These are phyloP conservation scores for Parascedosporium putredinis DNA, from an alignment of 2,329 filamentous ascomycete genomes.

Conservation along the genomic window DNA sequence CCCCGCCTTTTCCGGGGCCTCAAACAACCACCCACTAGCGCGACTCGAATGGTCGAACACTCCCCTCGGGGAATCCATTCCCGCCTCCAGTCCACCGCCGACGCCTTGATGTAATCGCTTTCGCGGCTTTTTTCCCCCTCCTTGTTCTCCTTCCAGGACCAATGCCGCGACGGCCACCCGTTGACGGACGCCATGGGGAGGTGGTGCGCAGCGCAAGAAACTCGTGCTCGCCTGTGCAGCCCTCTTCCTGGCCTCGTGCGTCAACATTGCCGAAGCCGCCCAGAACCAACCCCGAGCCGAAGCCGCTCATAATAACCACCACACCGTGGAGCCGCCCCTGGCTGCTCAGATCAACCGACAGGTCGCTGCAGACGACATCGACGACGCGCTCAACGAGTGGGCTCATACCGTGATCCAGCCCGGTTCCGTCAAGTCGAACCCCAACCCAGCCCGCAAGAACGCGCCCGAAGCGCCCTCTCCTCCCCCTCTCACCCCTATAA, in stretches of 20 bases:
- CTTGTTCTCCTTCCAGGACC: neutral
- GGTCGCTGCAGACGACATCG: constrained; percentile 8
- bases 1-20: neutral
- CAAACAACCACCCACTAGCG: neutral
- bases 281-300: constrained; percentile 2
- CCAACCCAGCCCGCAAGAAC: constrained; percentile 14
- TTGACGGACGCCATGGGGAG: constrained; percentile 34
- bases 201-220: constrained; percentile 34
- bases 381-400: constrained; percentile 17
- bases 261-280: constrained; percentile 38
- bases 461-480: constrained; percentile 7
- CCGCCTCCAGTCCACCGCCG: neutral
- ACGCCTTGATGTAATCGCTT: constrained; percentile 8
- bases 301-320: constrained; percentile 8
- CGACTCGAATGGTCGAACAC: constrained; percentile 4
- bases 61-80: neutral
- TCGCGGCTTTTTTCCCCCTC: too few relatives aligned
- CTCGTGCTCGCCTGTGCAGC: constrained; percentile 42
- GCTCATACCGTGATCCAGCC: constrained; percentile 16
- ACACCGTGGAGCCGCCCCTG: neutral
- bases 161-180: constrained; percentile 57
- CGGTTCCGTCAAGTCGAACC: constrained; percentile 16
- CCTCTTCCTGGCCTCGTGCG: constrained; percentile 45
- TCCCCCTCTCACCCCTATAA: too few relatives aligned
- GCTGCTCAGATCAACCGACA: constrained; percentile 7